Conservation (phyloP, 2,329 filamentous ascomycete species). For the Emergomyces pasteurianus region DNA sequence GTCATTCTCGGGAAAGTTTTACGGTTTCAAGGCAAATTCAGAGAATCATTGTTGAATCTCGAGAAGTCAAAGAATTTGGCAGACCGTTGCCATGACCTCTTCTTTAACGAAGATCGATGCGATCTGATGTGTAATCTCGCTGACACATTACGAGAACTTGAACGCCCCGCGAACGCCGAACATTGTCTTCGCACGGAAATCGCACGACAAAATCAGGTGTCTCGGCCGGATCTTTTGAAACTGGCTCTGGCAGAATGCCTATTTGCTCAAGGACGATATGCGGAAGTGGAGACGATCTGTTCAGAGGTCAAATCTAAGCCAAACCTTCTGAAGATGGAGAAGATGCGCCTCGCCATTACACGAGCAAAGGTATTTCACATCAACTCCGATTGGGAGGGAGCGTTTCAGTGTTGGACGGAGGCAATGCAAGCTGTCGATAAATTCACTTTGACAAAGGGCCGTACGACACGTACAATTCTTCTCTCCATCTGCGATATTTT, state of each 20-base stretch:
- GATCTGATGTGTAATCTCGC: constrained; percentile 2
- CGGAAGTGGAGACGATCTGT: not conserved
- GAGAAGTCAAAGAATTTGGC: constrained; percentile 1
- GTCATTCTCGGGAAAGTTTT: constrained; percentile 2
- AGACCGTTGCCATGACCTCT: not conserved
- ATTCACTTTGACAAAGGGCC: not conserved
- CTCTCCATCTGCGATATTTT: constrained; percentile 3
- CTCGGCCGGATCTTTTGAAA: not conserved
- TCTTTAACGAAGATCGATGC: constrained; percentile 1
- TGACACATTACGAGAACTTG: constrained; percentile 1
- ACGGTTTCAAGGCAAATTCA: constrained; percentile 1
- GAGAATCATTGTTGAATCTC: not conserved
- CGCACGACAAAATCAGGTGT: not conserved
- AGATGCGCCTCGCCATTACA: constrained; percentile 2
- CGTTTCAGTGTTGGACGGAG: constrained; percentile 2
- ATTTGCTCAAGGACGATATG: not conserved
- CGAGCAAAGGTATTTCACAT: constrained; percentile 3
- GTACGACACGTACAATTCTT: constrained; percentile 1
- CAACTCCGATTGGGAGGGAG: not conserved
- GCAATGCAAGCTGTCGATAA: not conserved
- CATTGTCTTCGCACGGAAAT: not conserved
- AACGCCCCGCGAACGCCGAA: not conserved
- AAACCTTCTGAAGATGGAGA: constrained; percentile 1
- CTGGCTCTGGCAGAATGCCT: constrained; percentile 1
- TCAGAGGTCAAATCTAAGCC: not conserved